Percentiles rank a stretch among this genome's conserved stretches.
Evolutionary conservation across 1,139 yeast species (phyloP).

Genomic region (Candida frijolesensis): DNA sequence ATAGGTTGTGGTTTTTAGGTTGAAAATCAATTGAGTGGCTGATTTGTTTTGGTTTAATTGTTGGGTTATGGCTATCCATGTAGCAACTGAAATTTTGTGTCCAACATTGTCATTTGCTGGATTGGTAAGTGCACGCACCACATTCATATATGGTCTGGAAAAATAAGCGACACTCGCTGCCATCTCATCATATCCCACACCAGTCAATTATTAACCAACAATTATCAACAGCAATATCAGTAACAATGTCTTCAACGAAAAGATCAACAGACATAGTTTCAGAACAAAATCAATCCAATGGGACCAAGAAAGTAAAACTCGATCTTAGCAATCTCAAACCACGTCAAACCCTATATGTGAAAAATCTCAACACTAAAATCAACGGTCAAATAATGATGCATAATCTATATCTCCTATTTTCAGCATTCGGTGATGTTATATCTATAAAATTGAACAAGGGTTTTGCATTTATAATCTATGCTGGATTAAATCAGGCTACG

Average conservation of each 20-base stretch:
- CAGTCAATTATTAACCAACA: neutral
- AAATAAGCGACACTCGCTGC: too few species aligned
- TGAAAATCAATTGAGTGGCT: too few species aligned
- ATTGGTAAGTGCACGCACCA: too few species aligned
- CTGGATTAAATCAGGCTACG: conserved; percentile 51
- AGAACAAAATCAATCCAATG: neutral
- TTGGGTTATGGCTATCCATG: too few species aligned
- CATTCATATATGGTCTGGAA: too few species aligned
- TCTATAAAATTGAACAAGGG: conserved; percentile 63
- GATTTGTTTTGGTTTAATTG: too few species aligned
- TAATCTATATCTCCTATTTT: conserved; percentile 61
- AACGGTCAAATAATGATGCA: conserved; percentile 48
- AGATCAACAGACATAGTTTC: neutral
- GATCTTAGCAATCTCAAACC: conserved; percentile 16
- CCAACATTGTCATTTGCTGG: too few species aligned
- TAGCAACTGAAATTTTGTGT: too few species aligned
- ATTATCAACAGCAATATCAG: neutral
- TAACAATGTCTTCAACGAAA: conserved; percentile 3
- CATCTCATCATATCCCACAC: too few species aligned
- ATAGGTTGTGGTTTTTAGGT: too few species aligned
- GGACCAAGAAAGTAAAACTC: conserved; percentile 13
- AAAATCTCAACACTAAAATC: conserved; percentile 68
- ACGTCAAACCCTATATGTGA: conserved; percentile 59
- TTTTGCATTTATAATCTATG: conserved; percentile 72
- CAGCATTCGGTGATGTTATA: conserved; percentile 69